These are phyloP conservation scores for Pythium dissotocum DNA, from an alignment of 352 stramenopile genomes.

Conservation along the genomic window DNA sequence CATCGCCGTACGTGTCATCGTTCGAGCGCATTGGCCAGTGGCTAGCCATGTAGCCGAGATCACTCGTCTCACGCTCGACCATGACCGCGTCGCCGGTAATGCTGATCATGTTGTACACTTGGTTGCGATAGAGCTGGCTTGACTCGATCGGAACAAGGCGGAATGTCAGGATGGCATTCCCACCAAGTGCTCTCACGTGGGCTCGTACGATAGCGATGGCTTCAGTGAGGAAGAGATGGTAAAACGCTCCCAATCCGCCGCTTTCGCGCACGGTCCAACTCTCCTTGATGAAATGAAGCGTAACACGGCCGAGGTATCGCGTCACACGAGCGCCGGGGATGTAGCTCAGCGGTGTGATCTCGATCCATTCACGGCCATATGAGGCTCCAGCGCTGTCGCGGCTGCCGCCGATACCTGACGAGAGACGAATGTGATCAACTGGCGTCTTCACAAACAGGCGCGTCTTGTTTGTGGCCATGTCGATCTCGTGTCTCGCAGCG, in stretches of 20 bases:
- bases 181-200: constrained; percentile 78
- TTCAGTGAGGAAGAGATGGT: constrained; percentile 87
- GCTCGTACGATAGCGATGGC: constrained; percentile 85
- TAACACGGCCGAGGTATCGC: constrained; percentile 83
- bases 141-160: constrained; percentile 87
- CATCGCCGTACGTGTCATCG: neutral
- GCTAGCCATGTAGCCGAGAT: constrained; percentile 32
- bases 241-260: constrained; percentile 83
- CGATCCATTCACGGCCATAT: constrained; percentile 79
- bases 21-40: constrained; percentile 10
- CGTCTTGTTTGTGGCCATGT: constrained; percentile 26
- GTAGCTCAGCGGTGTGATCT: constrained; percentile 80
- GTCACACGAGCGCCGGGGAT: constrained; percentile 71
- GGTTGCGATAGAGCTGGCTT: constrained; percentile 86
- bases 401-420: constrained; percentile 19
- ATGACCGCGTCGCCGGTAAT: constrained; percentile 87
- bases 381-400: constrained; percentile 19
- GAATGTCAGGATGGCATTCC: constrained; percentile 88
- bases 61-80: constrained; percentile 53
- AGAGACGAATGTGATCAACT: constrained; percentile 40
- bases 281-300: constrained; percentile 90
- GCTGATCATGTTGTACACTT: constrained; percentile 93
- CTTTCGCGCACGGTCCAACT: constrained; percentile 88
- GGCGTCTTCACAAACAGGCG: constrained; percentile 50
- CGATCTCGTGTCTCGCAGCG: constrained; percentile 6